Percentiles rank a stretch among this genome's conserved stretches.
These are phyloP conservation scores for Cyathus olla DNA, from an alignment of 1,284 basidiomycete species.

Conservation along the genomic window DNA sequence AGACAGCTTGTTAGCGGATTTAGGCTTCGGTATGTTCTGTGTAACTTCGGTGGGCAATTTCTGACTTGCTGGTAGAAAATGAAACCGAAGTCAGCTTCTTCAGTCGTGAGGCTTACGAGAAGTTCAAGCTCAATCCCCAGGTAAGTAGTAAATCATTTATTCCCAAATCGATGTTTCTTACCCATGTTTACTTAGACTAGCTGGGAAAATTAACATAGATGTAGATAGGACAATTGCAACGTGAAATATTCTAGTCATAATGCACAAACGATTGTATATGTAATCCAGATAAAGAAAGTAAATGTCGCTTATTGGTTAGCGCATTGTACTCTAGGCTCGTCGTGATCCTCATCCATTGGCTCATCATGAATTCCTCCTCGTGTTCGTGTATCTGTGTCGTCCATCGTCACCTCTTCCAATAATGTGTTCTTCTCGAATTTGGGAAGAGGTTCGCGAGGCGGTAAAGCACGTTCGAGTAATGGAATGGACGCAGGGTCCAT, in stretches of 20 bases:
- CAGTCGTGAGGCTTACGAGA: constrained; percentile 80
- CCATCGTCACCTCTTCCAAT: constrained; percentile 90
- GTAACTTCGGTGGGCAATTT: neutral
- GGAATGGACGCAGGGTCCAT: constrained; percentile 80
- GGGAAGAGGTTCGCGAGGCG: constrained; percentile 79
- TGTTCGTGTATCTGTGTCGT: constrained; percentile 87
- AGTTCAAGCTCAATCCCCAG: constrained; percentile 85
- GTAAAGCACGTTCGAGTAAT: constrained; percentile 89
- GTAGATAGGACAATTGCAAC: constrained; percentile 19
- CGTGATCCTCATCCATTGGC: constrained; percentile 89
- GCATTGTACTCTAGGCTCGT: constrained; percentile 85
- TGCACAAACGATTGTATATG: constrained; percentile 2
- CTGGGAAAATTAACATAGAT: constrained; percentile 54
- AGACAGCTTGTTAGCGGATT: constrained; percentile 68
- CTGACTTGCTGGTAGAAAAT: constrained; percentile 72
- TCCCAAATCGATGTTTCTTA: neutral
- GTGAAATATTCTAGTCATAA: no score
- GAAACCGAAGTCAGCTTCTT: constrained; percentile 96
- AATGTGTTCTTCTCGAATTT: constrained; percentile 77
- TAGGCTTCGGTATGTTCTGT: constrained; percentile 77
- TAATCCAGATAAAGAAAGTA: constrained; percentile 13
- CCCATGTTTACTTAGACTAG: constrained; percentile 50
- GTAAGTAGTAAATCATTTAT: constrained; percentile 7
- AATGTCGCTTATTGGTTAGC: constrained; percentile 72
- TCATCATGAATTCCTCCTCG: constrained; percentile 68